Conservation (phyloP, 495 filamentous ascomycete genomes). For the Neurospora sp. region DNA sequence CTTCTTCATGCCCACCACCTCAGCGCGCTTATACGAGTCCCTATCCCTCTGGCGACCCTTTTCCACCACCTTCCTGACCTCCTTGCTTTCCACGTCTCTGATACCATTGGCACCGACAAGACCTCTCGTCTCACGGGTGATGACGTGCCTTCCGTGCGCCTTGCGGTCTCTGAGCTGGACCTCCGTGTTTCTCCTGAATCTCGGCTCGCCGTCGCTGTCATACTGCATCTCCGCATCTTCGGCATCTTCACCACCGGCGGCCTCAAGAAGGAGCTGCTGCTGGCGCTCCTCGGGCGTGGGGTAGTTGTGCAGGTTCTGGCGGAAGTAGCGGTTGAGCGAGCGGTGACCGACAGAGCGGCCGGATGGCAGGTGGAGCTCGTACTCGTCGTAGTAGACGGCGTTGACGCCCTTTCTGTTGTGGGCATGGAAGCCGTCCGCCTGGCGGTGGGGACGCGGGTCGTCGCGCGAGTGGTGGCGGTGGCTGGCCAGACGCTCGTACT, state of each 20-base stretch:
- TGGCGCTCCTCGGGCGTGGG: slow-evolving; percentile 59
- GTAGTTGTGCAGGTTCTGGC: slow-evolving; percentile 83
- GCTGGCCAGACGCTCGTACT: slow-evolving; percentile 48
- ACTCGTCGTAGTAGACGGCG: slow-evolving; percentile 79
- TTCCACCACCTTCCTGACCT: slow-evolving; percentile 8
- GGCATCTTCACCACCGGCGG: slow-evolving; percentile 16
- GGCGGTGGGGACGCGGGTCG: slow-evolving; percentile 55
- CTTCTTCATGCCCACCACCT: slow-evolving; percentile 8
- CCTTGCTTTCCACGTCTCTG: slow-evolving; percentile 8
- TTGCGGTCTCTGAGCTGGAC: neutral
- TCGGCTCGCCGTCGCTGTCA: slow-evolving; percentile 10
- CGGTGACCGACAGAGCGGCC: slow-evolving; percentile 87
- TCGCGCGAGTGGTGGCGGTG: slow-evolving; percentile 57
- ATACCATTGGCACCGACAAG: slow-evolving; percentile 9
- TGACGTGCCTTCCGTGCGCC: slow-evolving; percentile 12
- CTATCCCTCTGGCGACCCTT: slow-evolving; percentile 21
- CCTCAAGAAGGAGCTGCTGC: slow-evolving; percentile 46
- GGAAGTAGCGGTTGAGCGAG: slow-evolving; percentile 73
- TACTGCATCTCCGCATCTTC: slow-evolving; percentile 20
- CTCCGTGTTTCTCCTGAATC: neutral
- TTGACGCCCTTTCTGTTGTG: slow-evolving; percentile 53
- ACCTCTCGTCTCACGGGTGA: slow-evolving; percentile 17
- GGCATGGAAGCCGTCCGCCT: slow-evolving; percentile 62
- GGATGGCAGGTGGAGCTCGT: slow-evolving; percentile 87
- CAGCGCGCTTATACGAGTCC: slow-evolving; percentile 9